Evolutionary conservation across 1,139 yeast genomes (phyloP).

Genomic region (Wickerhamiella pararugosa): DNA sequence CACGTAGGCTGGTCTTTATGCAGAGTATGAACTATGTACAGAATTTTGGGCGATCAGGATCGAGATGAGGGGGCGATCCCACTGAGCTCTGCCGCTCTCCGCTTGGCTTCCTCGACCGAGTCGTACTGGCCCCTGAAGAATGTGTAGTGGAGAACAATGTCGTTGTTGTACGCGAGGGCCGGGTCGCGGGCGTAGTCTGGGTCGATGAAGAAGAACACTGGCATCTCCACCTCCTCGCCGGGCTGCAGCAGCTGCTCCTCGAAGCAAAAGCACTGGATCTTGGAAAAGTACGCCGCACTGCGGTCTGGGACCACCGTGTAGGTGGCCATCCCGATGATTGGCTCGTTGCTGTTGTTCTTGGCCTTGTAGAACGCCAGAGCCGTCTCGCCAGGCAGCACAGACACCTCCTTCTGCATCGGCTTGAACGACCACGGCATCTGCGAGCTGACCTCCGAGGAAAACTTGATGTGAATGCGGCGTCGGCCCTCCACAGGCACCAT

Average conservation of each 20-base stretch:
- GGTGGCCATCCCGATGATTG: constrained; percentile 96
- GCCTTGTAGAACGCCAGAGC: constrained; percentile 95
- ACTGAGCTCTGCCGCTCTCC: neutral
- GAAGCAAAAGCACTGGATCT: constrained; percentile 95
- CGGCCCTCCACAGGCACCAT: constrained; percentile 79
- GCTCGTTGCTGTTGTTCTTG: constrained; percentile 68
- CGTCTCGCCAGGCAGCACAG: constrained; percentile 93
- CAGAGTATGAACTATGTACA: neutral
- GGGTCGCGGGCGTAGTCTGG: constrained; percentile 97
- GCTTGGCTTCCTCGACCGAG: constrained; percentile 18
- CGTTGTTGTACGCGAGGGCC: constrained; percentile 78
- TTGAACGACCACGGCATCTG: constrained; percentile 90
- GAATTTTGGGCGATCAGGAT: neutral
- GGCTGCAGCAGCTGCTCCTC: constrained; percentile 90
- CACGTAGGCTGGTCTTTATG: neutral
- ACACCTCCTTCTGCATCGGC: constrained; percentile 89
- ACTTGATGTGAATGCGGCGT: constrained; percentile 63
- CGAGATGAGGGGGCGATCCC: neutral
- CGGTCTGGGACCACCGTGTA: constrained; percentile 93
- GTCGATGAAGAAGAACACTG: constrained; percentile 93
- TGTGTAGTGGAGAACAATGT: constrained; percentile 80
- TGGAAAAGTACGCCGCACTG: constrained; percentile 90
- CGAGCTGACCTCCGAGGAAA: constrained; percentile 86
- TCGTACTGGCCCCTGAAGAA: constrained; percentile 45
- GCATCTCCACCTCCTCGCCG: constrained; percentile 99